Conservation (phyloP, 352 stramenopile species). For the Peronospora belbahrii region DNA sequence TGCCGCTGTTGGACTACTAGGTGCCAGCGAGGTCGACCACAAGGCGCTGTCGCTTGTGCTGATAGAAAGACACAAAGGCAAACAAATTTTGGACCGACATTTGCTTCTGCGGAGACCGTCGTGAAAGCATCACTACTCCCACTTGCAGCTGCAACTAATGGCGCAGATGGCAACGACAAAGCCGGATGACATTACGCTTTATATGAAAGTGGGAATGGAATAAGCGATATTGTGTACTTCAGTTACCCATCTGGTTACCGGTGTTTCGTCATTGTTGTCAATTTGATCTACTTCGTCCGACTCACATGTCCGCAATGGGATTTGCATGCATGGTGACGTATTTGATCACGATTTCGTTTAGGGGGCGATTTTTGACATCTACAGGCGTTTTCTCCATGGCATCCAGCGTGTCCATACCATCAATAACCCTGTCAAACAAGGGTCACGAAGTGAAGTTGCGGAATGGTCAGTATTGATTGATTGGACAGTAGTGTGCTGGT, state of each 20-base stretch:
- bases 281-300: neutral
- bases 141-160: conserved; percentile 64
- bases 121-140: conserved; percentile 61
- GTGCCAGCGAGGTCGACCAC: conserved; percentile 31
- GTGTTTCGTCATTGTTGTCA: neutral
- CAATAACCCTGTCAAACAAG: conserved; percentile 67
- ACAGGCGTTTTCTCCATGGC: conserved; percentile 93
- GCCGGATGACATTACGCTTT: conserved; percentile 71
- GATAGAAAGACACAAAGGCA: conserved; percentile 41
- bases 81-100: conserved; percentile 46
- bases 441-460: conserved; percentile 3
- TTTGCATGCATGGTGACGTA: conserved; percentile 90
- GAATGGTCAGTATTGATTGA: conserved; percentile 22
- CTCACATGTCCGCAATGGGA: conserved; percentile 78
- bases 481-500: neutral
- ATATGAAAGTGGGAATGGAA: conserved; percentile 27
- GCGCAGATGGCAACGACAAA: conserved; percentile 70
- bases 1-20: neutral
- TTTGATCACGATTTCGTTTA: conserved; percentile 86
- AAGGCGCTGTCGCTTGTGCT: conserved; percentile 41
- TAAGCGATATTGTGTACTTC: neutral
- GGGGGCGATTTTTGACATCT: conserved; percentile 84
- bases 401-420: conserved; percentile 96
- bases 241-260: neutral
- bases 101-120: conserved; percentile 40